Conservation (phyloP, 768 basidiomycete species). For the Nevesoporus exiguus region DNA sequence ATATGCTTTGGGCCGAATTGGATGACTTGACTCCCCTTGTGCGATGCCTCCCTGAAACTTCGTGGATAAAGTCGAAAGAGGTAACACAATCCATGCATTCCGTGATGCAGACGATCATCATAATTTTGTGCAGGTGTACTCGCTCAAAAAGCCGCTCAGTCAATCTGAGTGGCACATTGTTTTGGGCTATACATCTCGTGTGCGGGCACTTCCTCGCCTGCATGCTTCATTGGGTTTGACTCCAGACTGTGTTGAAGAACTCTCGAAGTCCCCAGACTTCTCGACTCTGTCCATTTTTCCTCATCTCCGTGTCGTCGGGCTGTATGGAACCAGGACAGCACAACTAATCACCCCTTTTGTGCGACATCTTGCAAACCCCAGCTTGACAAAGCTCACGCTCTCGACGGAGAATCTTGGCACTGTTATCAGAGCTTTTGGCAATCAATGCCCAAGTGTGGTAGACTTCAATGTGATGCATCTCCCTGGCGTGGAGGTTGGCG, state of each 20-base stretch:
- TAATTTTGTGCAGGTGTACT: neutral
- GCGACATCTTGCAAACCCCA: neutral
- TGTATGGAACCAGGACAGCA: neutral
- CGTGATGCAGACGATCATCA: neutral
- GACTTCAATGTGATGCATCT: neutral
- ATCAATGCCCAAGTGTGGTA: neutral
- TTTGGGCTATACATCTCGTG: slow-evolving; percentile 11
- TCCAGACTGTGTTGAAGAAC: neutral
- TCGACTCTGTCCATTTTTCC: slow-evolving; percentile 2
- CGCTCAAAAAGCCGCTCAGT: neutral
- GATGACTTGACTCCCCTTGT: neutral
- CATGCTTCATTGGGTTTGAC: neutral
- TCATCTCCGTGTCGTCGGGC: slow-evolving; percentile 3
- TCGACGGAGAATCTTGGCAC: neutral
- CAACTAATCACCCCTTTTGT: neutral
- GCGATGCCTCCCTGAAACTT: neutral
- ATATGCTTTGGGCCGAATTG: slow-evolving; percentile 12
- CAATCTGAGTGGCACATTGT: slow-evolving; percentile 7
- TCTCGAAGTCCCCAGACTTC: slow-evolving; percentile 1
- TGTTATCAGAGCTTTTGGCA: neutral
- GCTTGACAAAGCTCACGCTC: neutral
- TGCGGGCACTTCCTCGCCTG: slow-evolving; percentile 3
- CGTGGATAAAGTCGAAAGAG: neutral
- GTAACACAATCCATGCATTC: neutral
- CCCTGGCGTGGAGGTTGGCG: neutral